phyloP scores from a whole-genome alignment of 345 rosid species.

The Camelina laxa region DNA sequence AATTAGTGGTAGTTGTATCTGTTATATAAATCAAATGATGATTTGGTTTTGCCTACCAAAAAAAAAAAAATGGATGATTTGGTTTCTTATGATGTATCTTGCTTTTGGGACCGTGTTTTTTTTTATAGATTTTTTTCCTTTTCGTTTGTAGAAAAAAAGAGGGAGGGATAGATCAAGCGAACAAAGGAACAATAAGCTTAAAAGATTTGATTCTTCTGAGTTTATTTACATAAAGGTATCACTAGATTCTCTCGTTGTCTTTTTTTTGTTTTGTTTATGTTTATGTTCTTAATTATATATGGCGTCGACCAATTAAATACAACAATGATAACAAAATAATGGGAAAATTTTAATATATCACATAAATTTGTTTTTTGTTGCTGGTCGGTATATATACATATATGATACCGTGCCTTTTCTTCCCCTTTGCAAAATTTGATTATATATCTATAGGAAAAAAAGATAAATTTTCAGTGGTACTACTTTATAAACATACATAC shows the following conservation, averaged over 20 bases:
- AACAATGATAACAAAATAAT: neutral
- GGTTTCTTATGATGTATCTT: neutral
- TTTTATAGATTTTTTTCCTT: neutral
- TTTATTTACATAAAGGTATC: conserved; percentile 8
- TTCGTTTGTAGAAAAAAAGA: conserved; percentile 8
- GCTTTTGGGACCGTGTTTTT: neutral
- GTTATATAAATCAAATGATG: no score
- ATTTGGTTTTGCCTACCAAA: no score
- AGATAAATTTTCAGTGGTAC: no score
- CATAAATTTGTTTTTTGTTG: conserved; percentile 1
- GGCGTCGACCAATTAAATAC: neutral
- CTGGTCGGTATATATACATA: neutral
- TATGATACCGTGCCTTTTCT: neutral
- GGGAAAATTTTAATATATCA: neutral
- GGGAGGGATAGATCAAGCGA: neutral
- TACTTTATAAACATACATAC: no score
- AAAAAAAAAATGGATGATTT: no score
- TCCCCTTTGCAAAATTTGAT: no score
- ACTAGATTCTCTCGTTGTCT: conserved; percentile 8
- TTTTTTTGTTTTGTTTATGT: neutral
- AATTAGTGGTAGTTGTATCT: no score
- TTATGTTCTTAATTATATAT: neutral
- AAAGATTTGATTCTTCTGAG: neutral
- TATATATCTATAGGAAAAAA: no score
- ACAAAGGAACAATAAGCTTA: conserved; percentile 16